Evolutionary conservation across 208 protist genomes (phyloP).

Genomic region (Leishmania gerbilli): DNA sequence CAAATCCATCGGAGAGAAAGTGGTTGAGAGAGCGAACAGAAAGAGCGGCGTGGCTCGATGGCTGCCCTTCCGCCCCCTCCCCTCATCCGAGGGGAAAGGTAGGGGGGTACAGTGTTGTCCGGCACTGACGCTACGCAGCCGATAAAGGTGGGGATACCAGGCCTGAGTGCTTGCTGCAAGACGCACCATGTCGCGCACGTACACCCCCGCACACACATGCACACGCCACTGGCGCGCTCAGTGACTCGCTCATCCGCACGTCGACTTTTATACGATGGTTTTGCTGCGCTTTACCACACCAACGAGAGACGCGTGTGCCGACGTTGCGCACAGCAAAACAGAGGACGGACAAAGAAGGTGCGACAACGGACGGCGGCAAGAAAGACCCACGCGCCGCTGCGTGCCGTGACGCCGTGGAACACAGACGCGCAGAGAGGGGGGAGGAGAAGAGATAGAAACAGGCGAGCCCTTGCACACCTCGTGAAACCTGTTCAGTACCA

Average conservation of each 20-base stretch:
- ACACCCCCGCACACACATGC: neutral
- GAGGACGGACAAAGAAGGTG: neutral
- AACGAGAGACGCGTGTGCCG: neutral
- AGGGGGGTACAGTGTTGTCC: neutral
- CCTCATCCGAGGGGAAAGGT: neutral
- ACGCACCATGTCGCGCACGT: neutral
- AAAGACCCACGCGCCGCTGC: neutral
- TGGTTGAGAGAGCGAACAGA: neutral
- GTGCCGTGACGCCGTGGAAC: neutral
- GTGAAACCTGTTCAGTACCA: too few species aligned
- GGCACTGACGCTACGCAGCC: neutral
- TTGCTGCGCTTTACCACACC: neutral
- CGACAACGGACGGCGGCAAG: neutral
- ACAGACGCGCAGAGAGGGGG: slow-evolving; percentile 2
- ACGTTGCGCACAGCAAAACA: neutral
- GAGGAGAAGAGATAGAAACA: too few species aligned
- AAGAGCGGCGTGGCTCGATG: neutral
- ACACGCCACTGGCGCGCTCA: neutral
- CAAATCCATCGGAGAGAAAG: neutral
- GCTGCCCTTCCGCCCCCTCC: neutral
- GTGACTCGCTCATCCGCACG: neutral
- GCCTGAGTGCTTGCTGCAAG: neutral
- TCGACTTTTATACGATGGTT: neutral
- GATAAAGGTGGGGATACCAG: neutral
- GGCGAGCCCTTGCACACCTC: neutral